Conservation (phyloP, 2,329 filamentous ascomycete species). For the Nothophoma quercina region DNA sequence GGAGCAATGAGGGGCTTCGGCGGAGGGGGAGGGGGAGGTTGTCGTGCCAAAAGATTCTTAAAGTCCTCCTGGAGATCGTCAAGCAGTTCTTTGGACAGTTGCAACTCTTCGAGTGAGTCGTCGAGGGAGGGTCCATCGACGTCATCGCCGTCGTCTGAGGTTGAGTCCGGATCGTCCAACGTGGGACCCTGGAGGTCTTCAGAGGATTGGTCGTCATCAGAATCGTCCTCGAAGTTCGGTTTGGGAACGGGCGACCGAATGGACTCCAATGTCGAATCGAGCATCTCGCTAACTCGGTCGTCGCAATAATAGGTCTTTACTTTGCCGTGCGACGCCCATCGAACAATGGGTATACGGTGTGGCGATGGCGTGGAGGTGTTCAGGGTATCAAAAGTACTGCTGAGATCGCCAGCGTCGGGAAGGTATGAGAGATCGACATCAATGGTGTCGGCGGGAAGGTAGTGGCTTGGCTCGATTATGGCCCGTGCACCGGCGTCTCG, state of each 20-base stretch:
- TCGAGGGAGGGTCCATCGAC: constrained; percentile 4
- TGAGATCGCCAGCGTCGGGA: constrained; percentile 4
- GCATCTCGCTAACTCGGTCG: constrained; percentile 32
- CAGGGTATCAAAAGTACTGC: neutral
- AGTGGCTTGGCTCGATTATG: constrained; percentile 11
- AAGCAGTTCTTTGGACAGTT: constrained; percentile 30
- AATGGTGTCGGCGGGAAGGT: constrained; percentile 7
- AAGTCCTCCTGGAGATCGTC: constrained; percentile 27
- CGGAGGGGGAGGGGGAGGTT: constrained; percentile 11
- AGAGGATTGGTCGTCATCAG: neutral
- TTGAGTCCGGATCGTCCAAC: neutral
- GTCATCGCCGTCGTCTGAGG: neutral
- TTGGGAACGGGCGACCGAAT: constrained; percentile 16
- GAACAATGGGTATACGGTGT: constrained; percentile 17
- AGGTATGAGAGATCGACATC: constrained; percentile 18
- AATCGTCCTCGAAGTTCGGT: constrained; percentile 5
- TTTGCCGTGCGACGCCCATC: constrained; percentile 21
- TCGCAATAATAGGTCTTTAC: constrained; percentile 30
- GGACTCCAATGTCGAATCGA: constrained; percentile 30
- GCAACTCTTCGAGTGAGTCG: constrained; percentile 29
- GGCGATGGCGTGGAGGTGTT: neutral
- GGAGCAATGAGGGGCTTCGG: constrained; percentile 30
- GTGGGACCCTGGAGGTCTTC: neutral
- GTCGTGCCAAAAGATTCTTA: constrained; percentile 21
- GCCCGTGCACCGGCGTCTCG: constrained; percentile 15